A percentile compares a stretch with the other conserved stretches of the same genome.
Conservation (phyloP, 108 stramenopile genomes). For the Discostella pseudostelligera region DNA sequence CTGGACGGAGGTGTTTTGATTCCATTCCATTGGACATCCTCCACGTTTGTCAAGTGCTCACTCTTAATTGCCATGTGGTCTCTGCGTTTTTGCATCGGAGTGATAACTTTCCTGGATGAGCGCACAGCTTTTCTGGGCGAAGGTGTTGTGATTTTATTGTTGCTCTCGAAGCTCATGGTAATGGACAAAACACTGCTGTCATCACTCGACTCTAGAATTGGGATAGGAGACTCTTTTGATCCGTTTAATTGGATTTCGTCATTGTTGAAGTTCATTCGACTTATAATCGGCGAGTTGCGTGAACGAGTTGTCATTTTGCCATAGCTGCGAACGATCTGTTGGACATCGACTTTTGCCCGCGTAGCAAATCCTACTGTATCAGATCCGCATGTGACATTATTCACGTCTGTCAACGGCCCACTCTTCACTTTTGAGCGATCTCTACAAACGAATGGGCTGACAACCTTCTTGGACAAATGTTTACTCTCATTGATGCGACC, state of each 20-base stretch:
- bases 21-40: conserved; percentile 1
- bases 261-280: not conserved
- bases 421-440: no score
- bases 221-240: not conserved
- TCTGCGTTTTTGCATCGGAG: not conserved
- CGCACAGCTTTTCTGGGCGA: no score
- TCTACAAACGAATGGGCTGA: no score
- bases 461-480: no score
- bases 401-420: no score
- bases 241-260: not conserved
- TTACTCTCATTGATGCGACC: not conserved
- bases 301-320: no score
- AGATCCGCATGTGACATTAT: no score
- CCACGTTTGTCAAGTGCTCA: not conserved
- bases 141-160: not conserved
- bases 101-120: no score
- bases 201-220: not conserved
- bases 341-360: no score
- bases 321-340: no score
- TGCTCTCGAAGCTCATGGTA: not conserved
- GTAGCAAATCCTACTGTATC: no score
- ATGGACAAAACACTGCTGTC: not conserved
- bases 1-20: not conserved
- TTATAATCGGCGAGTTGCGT: not conserved
- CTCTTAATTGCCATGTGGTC: not conserved